Conservation (phyloP, 1,139 yeast genomes). For the Zygoascus meyerae region DNA sequence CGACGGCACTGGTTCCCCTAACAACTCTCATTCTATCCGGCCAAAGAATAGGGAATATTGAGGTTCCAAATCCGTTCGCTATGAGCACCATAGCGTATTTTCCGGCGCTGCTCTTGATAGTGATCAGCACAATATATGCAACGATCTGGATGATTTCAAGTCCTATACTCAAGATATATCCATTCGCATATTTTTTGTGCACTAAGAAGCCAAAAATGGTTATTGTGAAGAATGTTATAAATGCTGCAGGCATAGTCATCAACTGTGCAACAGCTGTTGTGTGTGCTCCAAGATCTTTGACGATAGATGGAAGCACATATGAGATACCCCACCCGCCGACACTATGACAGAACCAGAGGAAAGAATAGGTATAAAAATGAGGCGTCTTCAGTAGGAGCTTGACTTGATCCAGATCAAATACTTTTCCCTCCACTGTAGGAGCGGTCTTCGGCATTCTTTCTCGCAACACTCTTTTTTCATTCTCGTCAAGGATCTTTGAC, state of each 20-base stretch:
- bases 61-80: background rate
- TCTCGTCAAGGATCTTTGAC: slow-evolving; percentile 43
- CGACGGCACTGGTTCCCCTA: background rate
- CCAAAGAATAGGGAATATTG: background rate
- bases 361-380: slow-evolving; percentile 26
- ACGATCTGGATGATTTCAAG: background rate
- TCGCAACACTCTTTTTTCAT: slow-evolving; percentile 43
- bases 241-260: slow-evolving; percentile 30
- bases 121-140: background rate
- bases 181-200: background rate
- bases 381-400: slow-evolving; percentile 31
- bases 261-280: slow-evolving; percentile 24
- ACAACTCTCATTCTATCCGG: slow-evolving; percentile 1
- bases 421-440: background rate
- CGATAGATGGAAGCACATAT: slow-evolving; percentile 33
- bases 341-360: slow-evolving; percentile 18
- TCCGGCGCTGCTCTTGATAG: background rate
- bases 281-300: slow-evolving; percentile 30
- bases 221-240: background rate
- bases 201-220: background rate
- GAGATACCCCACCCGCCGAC: slow-evolving; percentile 24
- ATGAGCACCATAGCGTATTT: slow-evolving; percentile 1
- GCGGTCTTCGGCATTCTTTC: background rate
- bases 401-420: slow-evolving; percentile 19
- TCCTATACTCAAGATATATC: background rate